Evolutionary conservation across 306 rosid genomes (phyloP).

Genomic region (Calophaca sinica): DNA sequence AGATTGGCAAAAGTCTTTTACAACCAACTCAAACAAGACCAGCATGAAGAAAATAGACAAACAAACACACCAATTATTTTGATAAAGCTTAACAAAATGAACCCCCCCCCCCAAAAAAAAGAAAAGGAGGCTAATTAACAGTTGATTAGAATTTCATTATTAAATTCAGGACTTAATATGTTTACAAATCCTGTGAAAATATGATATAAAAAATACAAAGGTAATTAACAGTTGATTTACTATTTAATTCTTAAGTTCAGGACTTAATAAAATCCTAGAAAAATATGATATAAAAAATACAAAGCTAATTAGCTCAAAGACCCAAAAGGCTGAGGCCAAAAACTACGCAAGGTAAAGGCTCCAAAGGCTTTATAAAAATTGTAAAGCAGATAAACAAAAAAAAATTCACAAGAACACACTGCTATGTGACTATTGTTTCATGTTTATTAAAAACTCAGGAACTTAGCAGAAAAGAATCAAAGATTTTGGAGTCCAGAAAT

Average conservation of each 20-base stretch:
- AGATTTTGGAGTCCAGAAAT: background rate
- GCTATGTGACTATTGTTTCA: background rate
- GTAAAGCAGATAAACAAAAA: background rate
- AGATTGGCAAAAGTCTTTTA: background rate
- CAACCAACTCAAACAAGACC: constrained; percentile 16
- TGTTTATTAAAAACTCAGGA: background rate
- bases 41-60: constrained; percentile 19
- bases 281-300: background rate
- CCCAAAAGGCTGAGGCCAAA: background rate
- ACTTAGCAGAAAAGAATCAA: background rate
- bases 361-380: too few species aligned
- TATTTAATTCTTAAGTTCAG: too few species aligned
- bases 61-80: constrained; percentile 22
- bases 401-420: background rate
- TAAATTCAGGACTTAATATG: background rate
- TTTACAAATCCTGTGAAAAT: background rate
- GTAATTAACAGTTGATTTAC: too few species aligned
- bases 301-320: constrained; percentile 12
- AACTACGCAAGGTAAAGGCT: background rate
- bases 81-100: background rate
- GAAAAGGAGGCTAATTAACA: constrained; percentile 12
- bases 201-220: background rate
- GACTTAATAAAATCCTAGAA: too few species aligned
- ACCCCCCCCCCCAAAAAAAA: too few species aligned
- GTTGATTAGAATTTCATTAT: background rate